Conservation (phyloP, 2,329 filamentous ascomycete genomes). For the Orbilia javanica region DNA sequence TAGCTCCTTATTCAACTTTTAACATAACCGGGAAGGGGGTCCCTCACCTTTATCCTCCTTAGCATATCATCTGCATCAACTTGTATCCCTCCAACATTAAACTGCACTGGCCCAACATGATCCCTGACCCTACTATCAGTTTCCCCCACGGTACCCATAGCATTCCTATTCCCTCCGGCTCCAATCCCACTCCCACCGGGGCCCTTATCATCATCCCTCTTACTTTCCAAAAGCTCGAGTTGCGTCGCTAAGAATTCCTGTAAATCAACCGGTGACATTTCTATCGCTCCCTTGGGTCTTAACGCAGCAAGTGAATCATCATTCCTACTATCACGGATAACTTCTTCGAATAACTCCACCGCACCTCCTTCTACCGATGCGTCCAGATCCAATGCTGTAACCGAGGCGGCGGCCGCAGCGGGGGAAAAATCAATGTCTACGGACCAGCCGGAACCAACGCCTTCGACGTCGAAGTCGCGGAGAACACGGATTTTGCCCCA, state of each 20-base stretch:
- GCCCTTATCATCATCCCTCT: conserved; percentile 69
- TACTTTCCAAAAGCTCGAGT: conserved; percentile 78
- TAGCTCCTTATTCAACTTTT: conserved; percentile 54
- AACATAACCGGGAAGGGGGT: neutral
- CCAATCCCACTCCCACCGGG: conserved; percentile 62
- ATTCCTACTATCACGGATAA: conserved; percentile 79
- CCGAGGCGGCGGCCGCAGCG: conserved; percentile 56
- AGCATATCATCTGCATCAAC: conserved; percentile 95
- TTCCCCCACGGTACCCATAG: conserved; percentile 64
- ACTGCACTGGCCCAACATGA: conserved; percentile 93
- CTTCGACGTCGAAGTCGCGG: conserved; percentile 92
- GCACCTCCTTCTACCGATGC: conserved; percentile 70
- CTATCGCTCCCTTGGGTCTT: conserved; percentile 67
- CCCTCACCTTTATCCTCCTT: conserved; percentile 80
- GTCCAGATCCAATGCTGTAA: conserved; percentile 62
- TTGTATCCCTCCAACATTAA: conserved; percentile 98
- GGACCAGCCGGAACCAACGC: conserved; percentile 85
- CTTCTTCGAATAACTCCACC: conserved; percentile 81
- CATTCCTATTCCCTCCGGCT: conserved; percentile 60
- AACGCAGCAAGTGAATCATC: conserved; percentile 71
- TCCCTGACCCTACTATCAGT: conserved; percentile 71
- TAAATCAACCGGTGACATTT: conserved; percentile 78
- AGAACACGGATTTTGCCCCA: conserved; percentile 97
- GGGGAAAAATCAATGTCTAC: conserved; percentile 73
- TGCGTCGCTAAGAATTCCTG: conserved; percentile 83